Conservation (phyloP, 1,284 basidiomycete genomes). For the Tilletiaria anomala region DNA sequence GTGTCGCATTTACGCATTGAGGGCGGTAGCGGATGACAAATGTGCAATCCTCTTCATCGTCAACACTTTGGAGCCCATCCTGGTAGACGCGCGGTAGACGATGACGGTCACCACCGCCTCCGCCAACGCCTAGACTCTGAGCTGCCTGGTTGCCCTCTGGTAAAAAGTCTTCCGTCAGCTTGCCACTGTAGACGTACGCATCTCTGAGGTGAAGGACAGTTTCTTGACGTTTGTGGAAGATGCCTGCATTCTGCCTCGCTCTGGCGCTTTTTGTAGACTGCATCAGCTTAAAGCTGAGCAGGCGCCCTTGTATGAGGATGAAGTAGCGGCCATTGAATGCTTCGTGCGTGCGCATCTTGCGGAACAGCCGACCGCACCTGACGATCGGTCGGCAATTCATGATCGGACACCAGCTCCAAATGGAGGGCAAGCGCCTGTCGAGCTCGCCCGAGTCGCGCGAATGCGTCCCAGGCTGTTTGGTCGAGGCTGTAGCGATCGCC, state of each 20-base stretch:
- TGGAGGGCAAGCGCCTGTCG: constrained; percentile 20
- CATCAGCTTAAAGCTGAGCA: constrained; percentile 30
- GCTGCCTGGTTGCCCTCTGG: constrained; percentile 9
- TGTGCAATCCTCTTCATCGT: constrained; percentile 37
- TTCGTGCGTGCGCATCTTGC: constrained; percentile 41
- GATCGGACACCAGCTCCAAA: constrained; percentile 68
- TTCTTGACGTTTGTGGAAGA: constrained; percentile 29
- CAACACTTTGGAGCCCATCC: constrained; percentile 27
- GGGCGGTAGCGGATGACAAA: constrained; percentile 33
- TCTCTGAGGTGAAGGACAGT: constrained; percentile 32
- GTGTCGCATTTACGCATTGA: constrained; percentile 4
- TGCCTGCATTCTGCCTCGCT: constrained; percentile 36
- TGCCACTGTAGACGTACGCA: constrained; percentile 35
- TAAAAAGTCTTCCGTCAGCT: constrained; percentile 19
- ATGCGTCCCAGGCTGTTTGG: no score
- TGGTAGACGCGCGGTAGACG: constrained; percentile 28
- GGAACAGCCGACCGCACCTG: constrained; percentile 56
- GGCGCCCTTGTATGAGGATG: constrained; percentile 26
- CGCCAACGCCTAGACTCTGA: constrained; percentile 2
- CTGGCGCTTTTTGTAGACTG: constrained; percentile 23
- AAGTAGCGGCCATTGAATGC: constrained; percentile 25
- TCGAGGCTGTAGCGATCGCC: constrained; percentile 41
- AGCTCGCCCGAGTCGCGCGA: neutral
- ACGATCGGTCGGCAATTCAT: constrained; percentile 58
- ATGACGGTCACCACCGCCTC: constrained; percentile 5